Evolutionary conservation across 2,329 filamentous ascomycete genomes (phyloP), one percentile per base, ranked within the genome.

Genomic region (Ascochyta rabiei): DNA sequence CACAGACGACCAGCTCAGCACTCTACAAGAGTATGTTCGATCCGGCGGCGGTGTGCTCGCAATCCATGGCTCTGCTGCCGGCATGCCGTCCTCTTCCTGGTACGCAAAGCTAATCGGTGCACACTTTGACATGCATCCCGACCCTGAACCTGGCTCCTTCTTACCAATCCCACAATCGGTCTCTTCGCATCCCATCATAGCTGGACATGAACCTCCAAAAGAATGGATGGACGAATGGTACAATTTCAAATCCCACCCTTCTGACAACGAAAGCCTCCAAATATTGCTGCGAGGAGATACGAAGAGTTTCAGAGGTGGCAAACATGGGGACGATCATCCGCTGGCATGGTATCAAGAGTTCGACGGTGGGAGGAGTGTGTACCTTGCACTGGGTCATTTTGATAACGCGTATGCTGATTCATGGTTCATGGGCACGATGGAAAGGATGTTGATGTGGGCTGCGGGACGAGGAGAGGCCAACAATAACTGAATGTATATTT

Each of bases 341-440:
- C 53, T 71, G 19, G 59, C 51, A 19, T 71, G 68, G 68, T 70
- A 56, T 59, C 68, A 71, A 49, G 63, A 71, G 23, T 64, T 69
- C 57, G 63, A 68, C 12, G 65, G 67, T 6, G 64, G 66, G 12
- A 67, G 63, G 38, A 52, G 56, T 10, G 65, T 51, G 8, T 71
- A 59, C 24, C 63, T 59, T 15, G 65, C 64, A 4, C 45, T 70
- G 37, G 68, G 68, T 3, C 67, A 71, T 61, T 71, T 70, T 45
- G 62, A 65, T 40, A 61, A 64, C 41, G 66, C 66, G 30, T 71
- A 64, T 58, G 48, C 38, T 34, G 61, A 65, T 44, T 52, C 48
- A 31, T 71, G 68, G 68, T 71, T 59, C 40, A 43, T 62, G 6
- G 59, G 41, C 4, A 37, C 57, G 35, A 55, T 69, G 6, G n/a